Evolutionary conservation across 768 basidiomycete species (phyloP), one percentile per base, ranked within the genome.

Genomic region (Amanita thiersii): DNA sequence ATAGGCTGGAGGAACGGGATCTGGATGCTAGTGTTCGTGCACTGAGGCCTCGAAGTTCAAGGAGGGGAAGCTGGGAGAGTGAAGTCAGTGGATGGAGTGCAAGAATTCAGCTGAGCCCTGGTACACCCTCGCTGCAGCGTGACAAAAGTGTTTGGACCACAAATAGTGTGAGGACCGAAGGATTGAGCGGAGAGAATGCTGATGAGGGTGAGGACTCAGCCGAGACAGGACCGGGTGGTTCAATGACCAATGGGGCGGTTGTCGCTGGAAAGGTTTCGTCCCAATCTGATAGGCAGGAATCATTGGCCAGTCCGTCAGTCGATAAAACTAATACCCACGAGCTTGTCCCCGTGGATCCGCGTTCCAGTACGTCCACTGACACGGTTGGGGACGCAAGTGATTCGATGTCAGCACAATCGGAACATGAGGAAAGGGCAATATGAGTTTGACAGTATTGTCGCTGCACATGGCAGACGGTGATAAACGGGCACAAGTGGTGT

Each of bases 61-160:
- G 90, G 52, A 69, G 88, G 52, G 85, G 86, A 0, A 93, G 90
- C 53, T 93, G 91, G 86, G 93, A 87, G 51, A 92, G 90, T 52
- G 85, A 84, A 54, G 81, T 76, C 18, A 91, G 86, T 50, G 73
- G 83, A 31, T 93, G 89, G 89, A 90, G 87, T 56, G 88, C 90
- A 4, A 66, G 72, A 47, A 61, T 84, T 21, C 73, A 74, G 32
- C 60, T 57, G 14, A 69, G 65, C 2, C 62, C 67, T 5, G 70
- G 69, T 17, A 65, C 71, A 4, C 61, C 73, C 1, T 70, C 70
- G 1, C 54, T 71, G 40, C 55, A 54, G 17, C 65, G 73, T 47
- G 79, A 75, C 47, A 70, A 75, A 50, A 81, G 77, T 45, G 46
- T 77, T 21, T 76, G 80, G 72, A 73, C 75, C 5, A 67, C 67